A percentile compares a stretch with the other conserved stretches of the same genome.
Evolutionary conservation across 345 rosid genomes (phyloP).

Genomic region (Triadica sebifera): DNA sequence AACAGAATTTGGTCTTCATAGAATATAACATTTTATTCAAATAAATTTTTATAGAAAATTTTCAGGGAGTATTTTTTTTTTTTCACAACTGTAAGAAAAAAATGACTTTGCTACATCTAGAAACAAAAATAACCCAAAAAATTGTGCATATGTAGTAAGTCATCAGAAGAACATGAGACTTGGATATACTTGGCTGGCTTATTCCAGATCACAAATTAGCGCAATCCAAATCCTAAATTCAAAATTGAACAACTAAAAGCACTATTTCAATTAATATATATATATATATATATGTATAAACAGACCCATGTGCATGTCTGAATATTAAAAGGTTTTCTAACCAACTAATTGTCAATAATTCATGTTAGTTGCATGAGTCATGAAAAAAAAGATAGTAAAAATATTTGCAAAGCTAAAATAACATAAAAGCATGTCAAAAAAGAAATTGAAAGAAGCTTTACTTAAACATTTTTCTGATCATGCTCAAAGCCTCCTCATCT

Average conservation of each 20-base stretch:
- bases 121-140: too few species aligned
- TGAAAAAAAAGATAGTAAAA: neutral
- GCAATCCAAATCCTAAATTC: neutral
- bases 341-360: neutral
- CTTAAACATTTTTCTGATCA: constrained; percentile 64
- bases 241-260: neutral
- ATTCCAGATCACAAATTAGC: neutral
- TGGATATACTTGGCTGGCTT: neutral
- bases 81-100: too few species aligned
- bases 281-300: neutral
- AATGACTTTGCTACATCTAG: too few species aligned
- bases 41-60: too few species aligned
- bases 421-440: neutral
- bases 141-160: neutral
- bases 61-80: too few species aligned
- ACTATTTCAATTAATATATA: neutral
- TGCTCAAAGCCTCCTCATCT: constrained; percentile 42
- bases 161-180: neutral
- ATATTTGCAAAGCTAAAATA: neutral
- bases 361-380: too few species aligned
- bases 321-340: neutral
- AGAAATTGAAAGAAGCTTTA: constrained; percentile 16
- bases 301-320: neutral
- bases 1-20: too few species aligned
- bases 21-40: too few species aligned